Conservation (phyloP, 805 yeast genomes). For the Ogataea henricii region DNA sequence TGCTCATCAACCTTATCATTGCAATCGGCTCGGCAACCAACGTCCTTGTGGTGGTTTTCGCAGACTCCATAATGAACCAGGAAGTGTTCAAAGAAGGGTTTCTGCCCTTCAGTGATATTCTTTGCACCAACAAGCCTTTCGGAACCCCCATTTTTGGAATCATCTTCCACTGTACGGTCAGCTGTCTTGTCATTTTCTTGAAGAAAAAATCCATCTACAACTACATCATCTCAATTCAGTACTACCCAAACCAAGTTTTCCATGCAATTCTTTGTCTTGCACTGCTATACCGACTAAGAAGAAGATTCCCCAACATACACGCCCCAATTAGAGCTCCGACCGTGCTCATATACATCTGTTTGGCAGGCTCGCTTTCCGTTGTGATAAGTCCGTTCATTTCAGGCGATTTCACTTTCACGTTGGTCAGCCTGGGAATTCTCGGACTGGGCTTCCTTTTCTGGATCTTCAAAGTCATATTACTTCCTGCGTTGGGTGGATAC, state of each 20-base stretch:
- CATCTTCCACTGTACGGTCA: conserved; percentile 26
- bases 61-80: conserved; percentile 48
- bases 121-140: conserved; percentile 49
- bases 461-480: conserved; percentile 17
- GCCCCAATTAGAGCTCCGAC: conserved; percentile 31
- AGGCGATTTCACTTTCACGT: conserved; percentile 25
- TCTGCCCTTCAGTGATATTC: conserved; percentile 42
- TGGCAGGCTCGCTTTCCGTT: conserved; percentile 47
- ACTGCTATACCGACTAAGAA: conserved; percentile 25
- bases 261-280: conserved; percentile 30
- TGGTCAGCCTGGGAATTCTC: conserved; percentile 25
- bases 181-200: conserved; percentile 24
- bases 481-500: conserved; percentile 22
- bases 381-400: conserved; percentile 54
- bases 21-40: conserved; percentile 52
- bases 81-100: conserved; percentile 52
- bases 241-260: conserved; percentile 48
- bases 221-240: conserved; percentile 47
- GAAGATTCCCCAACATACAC: conserved; percentile 22
- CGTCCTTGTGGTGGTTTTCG: conserved; percentile 48
- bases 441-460: conserved; percentile 26
- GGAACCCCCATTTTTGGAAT: conserved; percentile 45
- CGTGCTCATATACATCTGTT: conserved; percentile 40
- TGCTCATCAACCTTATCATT: conserved; percentile 44
- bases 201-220: conserved; percentile 34